These are phyloP conservation scores for Hanseniaspora nectarophila DNA, from an alignment of 805 yeast species.

Conservation along the genomic window DNA sequence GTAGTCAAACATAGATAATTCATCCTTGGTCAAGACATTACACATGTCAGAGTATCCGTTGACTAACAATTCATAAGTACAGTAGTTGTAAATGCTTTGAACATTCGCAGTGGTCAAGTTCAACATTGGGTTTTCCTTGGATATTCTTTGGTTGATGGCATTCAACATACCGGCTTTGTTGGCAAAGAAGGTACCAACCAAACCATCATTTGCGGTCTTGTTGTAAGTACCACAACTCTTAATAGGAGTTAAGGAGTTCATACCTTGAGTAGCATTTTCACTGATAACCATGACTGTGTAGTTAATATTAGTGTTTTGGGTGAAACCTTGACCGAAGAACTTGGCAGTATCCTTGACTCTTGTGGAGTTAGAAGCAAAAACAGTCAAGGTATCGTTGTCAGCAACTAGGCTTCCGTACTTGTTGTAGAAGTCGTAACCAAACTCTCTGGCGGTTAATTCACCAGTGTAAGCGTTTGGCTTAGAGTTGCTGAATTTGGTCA, in stretches of 20 bases:
- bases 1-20: constrained; percentile 53
- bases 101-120: constrained; percentile 44
- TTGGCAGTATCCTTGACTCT: constrained; percentile 38
- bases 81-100: constrained; percentile 42
- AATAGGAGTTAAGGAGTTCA: constrained; percentile 40
- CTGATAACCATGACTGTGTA: constrained; percentile 28
- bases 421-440: constrained; percentile 36
- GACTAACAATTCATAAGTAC: constrained; percentile 66
- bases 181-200: constrained; percentile 18
- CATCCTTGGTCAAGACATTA: constrained; percentile 53
- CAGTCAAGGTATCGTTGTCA: constrained; percentile 29
- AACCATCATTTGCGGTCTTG: constrained; percentile 17
- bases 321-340: constrained; percentile 39
- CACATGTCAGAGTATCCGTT: constrained; percentile 61
- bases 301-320: constrained; percentile 30
- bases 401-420: constrained; percentile 34
- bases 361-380: constrained; percentile 39
- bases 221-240: constrained; percentile 34
- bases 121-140: constrained; percentile 42
- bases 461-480: constrained; percentile 37
- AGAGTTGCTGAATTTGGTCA: constrained; percentile 25
- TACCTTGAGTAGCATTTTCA: constrained; percentile 36
- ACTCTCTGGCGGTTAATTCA: constrained; percentile 32
- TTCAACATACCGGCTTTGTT: constrained; percentile 31
- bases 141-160: constrained; percentile 45